Percentiles rank a stretch among this genome's conserved stretches.
Conservation (phyloP, 371 early-diverging fungal genomes). For the Cokeromyces recurvatus region DNA sequence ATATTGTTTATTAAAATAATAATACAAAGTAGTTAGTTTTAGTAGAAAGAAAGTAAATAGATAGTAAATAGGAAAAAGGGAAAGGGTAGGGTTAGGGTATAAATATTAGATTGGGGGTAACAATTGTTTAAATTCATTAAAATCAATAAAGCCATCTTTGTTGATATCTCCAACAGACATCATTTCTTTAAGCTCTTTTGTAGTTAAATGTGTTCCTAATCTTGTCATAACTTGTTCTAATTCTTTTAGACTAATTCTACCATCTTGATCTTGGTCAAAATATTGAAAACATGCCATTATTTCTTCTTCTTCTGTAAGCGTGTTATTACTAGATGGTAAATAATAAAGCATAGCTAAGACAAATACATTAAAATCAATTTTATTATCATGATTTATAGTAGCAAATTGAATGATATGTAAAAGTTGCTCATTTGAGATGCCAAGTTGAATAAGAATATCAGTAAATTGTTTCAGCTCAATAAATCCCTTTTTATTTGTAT, state of each 20-base stretch:
- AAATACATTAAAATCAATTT: constrained; percentile 68
- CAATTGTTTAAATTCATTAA: constrained; percentile 57
- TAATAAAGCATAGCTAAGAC: constrained; percentile 51
- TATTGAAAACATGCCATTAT: constrained; percentile 62
- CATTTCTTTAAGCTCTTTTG: constrained; percentile 78
- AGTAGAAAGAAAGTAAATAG: no score
- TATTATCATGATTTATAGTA: constrained; percentile 41
- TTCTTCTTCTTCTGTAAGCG: constrained; percentile 43
- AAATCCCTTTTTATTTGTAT: constrained; percentile 50
- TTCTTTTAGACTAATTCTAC: constrained; percentile 65
- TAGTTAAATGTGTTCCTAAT: constrained; percentile 62
- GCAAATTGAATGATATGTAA: constrained; percentile 29
- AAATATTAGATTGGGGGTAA: constrained; percentile 29
- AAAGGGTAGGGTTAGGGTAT: no score
- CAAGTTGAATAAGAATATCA: constrained; percentile 66
- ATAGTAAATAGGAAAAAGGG: no score
- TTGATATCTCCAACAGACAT: constrained; percentile 76
- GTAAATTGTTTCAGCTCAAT: constrained; percentile 59
- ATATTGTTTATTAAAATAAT: no score
- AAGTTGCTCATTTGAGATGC: constrained; percentile 35
- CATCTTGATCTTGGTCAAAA: constrained; percentile 74
- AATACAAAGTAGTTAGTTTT: no score
- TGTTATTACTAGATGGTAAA: constrained; percentile 9
- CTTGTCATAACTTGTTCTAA: constrained; percentile 64
- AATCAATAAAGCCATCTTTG: constrained; percentile 62